Conservation (phyloP, 1,284 basidiomycete genomes). For the Erythrobasidium hasegawianum region DNA sequence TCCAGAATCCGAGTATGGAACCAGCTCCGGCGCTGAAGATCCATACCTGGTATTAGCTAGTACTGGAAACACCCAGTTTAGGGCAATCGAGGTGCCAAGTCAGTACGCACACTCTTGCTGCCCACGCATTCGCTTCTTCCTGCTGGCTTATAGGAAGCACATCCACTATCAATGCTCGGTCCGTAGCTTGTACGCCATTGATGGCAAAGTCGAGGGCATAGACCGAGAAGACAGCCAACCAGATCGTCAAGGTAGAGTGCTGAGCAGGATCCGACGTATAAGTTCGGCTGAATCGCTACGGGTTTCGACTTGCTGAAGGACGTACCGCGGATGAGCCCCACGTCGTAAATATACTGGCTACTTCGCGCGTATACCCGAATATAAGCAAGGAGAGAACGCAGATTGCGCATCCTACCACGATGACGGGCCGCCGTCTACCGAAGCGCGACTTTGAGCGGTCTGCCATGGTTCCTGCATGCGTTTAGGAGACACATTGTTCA, state of each 20-base stretch:
- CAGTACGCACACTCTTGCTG: conserved; percentile 67
- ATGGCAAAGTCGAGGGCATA: conserved; percentile 90
- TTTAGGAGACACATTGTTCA: neutral
- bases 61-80: neutral
- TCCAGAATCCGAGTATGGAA: conserved; percentile 43
- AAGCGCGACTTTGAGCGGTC: conserved; percentile 48
- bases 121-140: conserved; percentile 89
- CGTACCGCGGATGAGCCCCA: conserved; percentile 37
- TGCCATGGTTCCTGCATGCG: conserved; percentile 44
- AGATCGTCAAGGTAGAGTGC: conserved; percentile 40
- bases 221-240: conserved; percentile 76
- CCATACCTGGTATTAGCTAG: neutral
- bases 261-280: too few species aligned
- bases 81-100: neutral
- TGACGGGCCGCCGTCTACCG: conserved; percentile 49
- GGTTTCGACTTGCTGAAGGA: neutral
- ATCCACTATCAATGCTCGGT: conserved; percentile 72
- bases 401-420: conserved; percentile 45
- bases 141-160: conserved; percentile 62
- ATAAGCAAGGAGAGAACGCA: conserved; percentile 46
- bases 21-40: conserved; percentile 23
- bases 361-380: conserved; percentile 47
- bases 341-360: conserved; percentile 40
- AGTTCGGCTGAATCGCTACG: neutral
- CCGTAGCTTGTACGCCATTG: conserved; percentile 83